Evolutionary conservation across 768 basidiomycete species (phyloP).

Genomic region (Leucosporidium creatinivorum): DNA sequence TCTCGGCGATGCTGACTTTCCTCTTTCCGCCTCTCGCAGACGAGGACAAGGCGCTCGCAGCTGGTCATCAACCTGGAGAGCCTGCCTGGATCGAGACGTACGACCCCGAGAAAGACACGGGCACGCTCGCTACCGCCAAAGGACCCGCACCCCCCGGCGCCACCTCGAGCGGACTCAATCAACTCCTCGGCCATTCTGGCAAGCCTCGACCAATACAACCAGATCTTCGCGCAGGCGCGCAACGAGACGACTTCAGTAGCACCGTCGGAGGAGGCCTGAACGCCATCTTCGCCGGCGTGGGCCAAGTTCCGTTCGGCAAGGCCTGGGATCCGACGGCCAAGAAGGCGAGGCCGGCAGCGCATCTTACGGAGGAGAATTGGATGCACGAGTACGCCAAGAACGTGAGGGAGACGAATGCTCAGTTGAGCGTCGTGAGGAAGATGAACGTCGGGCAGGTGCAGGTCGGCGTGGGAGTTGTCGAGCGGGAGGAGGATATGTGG

Average conservation of each 20-base stretch:
- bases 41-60: slow-evolving; percentile 72
- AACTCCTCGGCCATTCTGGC: slow-evolving; percentile 26
- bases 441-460: slow-evolving; percentile 37
- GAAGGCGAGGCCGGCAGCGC: slow-evolving; percentile 68
- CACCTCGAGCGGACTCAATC: slow-evolving; percentile 30
- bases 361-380: slow-evolving; percentile 84
- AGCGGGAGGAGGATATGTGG: slow-evolving; percentile 38
- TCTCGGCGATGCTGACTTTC: neutral
- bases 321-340: slow-evolving; percentile 77
- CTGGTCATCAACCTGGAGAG: slow-evolving; percentile 74
- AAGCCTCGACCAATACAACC: slow-evolving; percentile 14
- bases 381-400: slow-evolving; percentile 71
- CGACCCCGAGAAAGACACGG: slow-evolving; percentile 51
- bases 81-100: slow-evolving; percentile 68
- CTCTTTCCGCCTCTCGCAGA: slow-evolving; percentile 37
- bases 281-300: slow-evolving; percentile 72
- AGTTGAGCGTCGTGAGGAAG: slow-evolving; percentile 41
- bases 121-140: slow-evolving; percentile 33
- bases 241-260: slow-evolving; percentile 20
- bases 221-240: neutral
- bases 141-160: slow-evolving; percentile 47
- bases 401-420: slow-evolving; percentile 55
- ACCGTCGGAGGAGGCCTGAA: slow-evolving; percentile 5
- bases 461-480: slow-evolving; percentile 20
- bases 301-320: slow-evolving; percentile 81